phyloP scores from a whole-genome alignment of 2,329 filamentous ascomycete species.

The Xylaria sp. region DNA sequence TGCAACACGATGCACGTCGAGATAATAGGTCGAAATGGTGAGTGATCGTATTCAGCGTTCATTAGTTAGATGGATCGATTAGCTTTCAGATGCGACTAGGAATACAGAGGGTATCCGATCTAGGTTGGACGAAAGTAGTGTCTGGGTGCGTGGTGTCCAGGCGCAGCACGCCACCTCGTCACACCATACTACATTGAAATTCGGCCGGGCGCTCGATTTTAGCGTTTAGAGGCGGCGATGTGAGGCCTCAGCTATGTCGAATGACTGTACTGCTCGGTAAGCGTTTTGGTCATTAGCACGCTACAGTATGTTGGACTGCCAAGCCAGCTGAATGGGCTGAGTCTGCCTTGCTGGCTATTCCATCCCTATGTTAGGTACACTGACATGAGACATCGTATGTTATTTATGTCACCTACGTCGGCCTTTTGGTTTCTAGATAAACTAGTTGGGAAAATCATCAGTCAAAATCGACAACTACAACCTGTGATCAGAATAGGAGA shows the following conservation, averaged over 20 bases:
- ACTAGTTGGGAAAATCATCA: not conserved
- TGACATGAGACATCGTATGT: not conserved
- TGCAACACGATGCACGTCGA: not conserved
- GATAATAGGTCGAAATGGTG: not conserved
- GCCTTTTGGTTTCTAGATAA: not conserved
- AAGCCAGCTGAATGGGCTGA: slow-evolving; percentile 18
- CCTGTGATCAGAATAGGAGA: not conserved
- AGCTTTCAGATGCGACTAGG: not conserved
- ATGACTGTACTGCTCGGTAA: slow-evolving; percentile 14
- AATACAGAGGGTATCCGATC: not conserved
- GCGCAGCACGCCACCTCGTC: not conserved
- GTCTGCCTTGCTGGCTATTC: slow-evolving; percentile 10
- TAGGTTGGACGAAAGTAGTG: not conserved
- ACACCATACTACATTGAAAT: not conserved
- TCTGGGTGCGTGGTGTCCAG: not conserved
- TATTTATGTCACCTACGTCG: not conserved
- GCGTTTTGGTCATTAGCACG: slow-evolving; percentile 2
- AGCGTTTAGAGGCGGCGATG: not conserved
- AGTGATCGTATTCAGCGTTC: not conserved
- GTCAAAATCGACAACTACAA: not conserved
- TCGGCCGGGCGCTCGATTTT: not conserved
- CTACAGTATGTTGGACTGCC: slow-evolving; percentile 8
- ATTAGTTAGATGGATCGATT: not conserved
- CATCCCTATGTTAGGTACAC: not conserved
- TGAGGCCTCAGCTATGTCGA: not conserved